A percentile compares a stretch with the other conserved stretches of the same genome.
Conservation (phyloP, 2,329 filamentous ascomycete genomes). For the Ophiostoma australiae region DNA sequence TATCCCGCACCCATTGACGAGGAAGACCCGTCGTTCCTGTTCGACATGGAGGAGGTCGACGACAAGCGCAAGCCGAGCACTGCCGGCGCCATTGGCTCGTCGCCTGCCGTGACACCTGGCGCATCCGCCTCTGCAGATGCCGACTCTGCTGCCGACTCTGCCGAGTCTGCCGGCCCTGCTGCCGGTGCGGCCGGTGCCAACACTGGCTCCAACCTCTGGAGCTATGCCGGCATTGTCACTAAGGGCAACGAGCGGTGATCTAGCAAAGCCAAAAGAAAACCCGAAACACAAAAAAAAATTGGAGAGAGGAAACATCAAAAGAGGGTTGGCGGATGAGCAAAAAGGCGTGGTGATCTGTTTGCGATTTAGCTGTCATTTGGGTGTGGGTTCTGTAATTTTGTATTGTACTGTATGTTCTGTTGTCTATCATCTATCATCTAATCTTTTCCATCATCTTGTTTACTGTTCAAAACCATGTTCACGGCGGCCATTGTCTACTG, state of each 20-base stretch:
- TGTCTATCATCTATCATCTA: neutral
- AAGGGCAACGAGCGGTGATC: constrained; percentile 2
- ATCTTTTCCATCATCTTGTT: neutral
- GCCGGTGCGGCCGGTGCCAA: constrained; percentile 23
- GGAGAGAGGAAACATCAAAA: neutral
- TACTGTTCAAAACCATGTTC: neutral
- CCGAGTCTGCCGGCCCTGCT: constrained; percentile 10
- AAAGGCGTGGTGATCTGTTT: neutral
- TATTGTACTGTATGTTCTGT: neutral
- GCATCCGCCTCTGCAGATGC: constrained; percentile 24
- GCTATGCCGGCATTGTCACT: constrained; percentile 34
- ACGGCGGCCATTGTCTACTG: neutral
- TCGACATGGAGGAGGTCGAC: constrained; percentile 61
- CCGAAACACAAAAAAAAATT: neutral
- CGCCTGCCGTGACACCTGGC: constrained; percentile 23
- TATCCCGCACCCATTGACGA: constrained; percentile 63
- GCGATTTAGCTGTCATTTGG: neutral
- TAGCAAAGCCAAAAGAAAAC: neutral
- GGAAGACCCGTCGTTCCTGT: constrained; percentile 59
- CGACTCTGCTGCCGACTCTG: neutral
- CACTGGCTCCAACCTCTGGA: constrained; percentile 32
- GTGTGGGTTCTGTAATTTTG: neutral
- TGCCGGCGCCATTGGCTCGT: constrained; percentile 17
- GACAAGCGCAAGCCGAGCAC: constrained; percentile 34
- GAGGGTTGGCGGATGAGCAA: neutral